These are phyloP conservation scores for Podaxis sp. DNA, from an alignment of 768 basidiomycete genomes.

Conservation along the genomic window DNA sequence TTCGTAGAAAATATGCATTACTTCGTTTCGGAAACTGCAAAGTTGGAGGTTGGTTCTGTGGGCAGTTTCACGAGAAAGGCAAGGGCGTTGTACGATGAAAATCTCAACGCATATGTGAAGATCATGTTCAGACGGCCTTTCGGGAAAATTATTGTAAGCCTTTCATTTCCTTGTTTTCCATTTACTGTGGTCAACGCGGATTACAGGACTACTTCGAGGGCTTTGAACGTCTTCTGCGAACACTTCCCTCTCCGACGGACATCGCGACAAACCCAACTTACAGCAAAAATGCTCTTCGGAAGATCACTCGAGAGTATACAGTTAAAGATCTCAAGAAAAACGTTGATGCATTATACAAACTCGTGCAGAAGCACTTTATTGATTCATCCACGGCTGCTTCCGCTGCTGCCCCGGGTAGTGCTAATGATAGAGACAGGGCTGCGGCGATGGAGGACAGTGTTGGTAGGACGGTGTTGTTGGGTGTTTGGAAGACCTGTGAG, in stretches of 20 bases:
- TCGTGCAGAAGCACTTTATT: slow-evolving; percentile 95
- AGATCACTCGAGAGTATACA: slow-evolving; percentile 80
- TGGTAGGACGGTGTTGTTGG: slow-evolving; percentile 52
- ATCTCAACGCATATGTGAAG: slow-evolving; percentile 81
- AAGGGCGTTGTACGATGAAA: slow-evolving; percentile 86
- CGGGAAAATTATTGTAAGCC: slow-evolving; percentile 76
- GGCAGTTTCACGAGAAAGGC: slow-evolving; percentile 67
- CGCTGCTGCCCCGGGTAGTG: slow-evolving; percentile 3
- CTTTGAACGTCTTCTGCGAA: slow-evolving; percentile 80
- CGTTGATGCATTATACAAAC: slow-evolving; percentile 81
- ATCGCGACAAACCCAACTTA: slow-evolving; percentile 74
- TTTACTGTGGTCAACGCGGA: background rate
- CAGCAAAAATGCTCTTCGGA: slow-evolving; percentile 76
- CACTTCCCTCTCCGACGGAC: slow-evolving; percentile 48
- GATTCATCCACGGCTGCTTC: slow-evolving; percentile 71
- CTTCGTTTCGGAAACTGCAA: slow-evolving; percentile 80
- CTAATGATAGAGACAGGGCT: slow-evolving; percentile 3
- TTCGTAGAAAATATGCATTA: slow-evolving; percentile 92
- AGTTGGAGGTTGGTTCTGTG: slow-evolving; percentile 64
- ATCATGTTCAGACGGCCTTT: slow-evolving; percentile 86
- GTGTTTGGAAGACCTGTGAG: slow-evolving; percentile 91
- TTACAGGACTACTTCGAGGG: slow-evolving; percentile 92
- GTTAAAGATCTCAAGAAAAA: slow-evolving; percentile 89
- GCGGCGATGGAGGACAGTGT: slow-evolving; percentile 7
- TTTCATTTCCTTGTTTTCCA: slow-evolving; percentile 1